Percentiles rank a stretch among this genome's conserved stretches.
These are phyloP conservation scores for Allium cepa DNA, from an alignment of 106 monocot genomes.

Conservation along the genomic window DNA sequence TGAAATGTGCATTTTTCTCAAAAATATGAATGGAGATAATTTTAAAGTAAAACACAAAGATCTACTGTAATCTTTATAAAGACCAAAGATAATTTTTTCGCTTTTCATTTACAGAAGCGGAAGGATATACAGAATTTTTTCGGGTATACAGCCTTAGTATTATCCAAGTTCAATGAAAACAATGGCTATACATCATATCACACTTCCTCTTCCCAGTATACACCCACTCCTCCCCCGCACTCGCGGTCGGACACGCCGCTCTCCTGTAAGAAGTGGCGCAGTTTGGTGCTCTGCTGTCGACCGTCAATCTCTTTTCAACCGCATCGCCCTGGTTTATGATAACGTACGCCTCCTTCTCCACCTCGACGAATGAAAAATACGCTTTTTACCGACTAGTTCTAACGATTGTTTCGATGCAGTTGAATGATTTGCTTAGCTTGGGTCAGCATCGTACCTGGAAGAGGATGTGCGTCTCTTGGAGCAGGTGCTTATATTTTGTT, in stretches of 20 bases:
- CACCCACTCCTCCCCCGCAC: background rate
- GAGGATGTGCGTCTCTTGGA: conserved; percentile 88
- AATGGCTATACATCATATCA: background rate
- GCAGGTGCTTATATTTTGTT: conserved; percentile 27
- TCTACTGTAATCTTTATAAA: too few relatives aligned
- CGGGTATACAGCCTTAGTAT: too few relatives aligned
- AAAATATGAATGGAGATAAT: too few relatives aligned
- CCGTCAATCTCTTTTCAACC: conserved; percentile 70
- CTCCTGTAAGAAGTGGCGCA: background rate
- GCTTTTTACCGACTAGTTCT: too few relatives aligned
- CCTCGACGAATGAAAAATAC: too few relatives aligned
- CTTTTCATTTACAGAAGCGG: too few relatives aligned
- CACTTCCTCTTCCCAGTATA: background rate
- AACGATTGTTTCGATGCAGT: conserved; percentile 20
- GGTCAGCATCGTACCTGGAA: conserved; percentile 92
- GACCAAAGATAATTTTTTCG: too few relatives aligned
- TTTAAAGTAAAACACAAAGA: too few relatives aligned
- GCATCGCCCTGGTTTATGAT: conserved; percentile 91
- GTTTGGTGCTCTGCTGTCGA: conserved; percentile 32
- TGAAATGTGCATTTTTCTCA: too few relatives aligned
- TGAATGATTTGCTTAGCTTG: conserved; percentile 85
- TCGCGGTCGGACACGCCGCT: conserved; percentile 1
- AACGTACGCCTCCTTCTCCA: conserved; percentile 21
- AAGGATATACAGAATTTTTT: too few relatives aligned
- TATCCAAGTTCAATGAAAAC: too few relatives aligned